Base-by-base conservation (phyloP, 345 rosid genomes). In the Tarenaya hassleriana region DNA sequence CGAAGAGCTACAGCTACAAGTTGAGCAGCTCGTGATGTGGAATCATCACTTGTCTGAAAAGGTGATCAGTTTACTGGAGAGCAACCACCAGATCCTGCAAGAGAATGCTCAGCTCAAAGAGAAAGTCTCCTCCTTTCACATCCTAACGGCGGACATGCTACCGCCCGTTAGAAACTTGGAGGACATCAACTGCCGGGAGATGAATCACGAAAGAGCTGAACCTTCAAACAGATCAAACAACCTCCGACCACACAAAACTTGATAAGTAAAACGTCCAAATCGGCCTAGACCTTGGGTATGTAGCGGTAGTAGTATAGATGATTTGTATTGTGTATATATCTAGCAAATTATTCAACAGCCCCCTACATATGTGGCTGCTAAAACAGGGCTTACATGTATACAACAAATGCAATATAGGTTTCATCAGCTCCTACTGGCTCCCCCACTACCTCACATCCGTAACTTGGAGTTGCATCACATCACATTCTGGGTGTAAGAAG, bases 81-180 rank as follows among this genome's bases (percentile, higher is more conserved):
- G 60, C 61, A 84, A 88, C 63, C 86, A 82, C 18, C 78, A 76
- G 72, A 62, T 77, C 56, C 59, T 84, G 12, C 83, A 82, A 50
- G 91, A 88, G 68, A 88, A 88, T 61, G 69, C 73, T n/a, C 83
- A 74, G 51, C 79, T 88, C 19, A 78, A 74, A 54, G 94, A 88
- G 59, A 84, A 66, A 60, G 75, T 78, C 34, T 58, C 82, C 47
- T 75, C 83, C 16, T 79, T 88, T 54, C 91, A 88, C 10, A 41
- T 70, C 39, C 52, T 80, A 2, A 69, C 80, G 58, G 56, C 78
- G 0, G 78, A 78, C 63, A 56, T 82, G 49, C 21, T 84, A 17
- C 5, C 75, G 21, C 81, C 96, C 27, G 18, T 52, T 41, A 75
- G 72, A 47, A 69, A 63, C 43, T 12, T 34, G 16, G 84, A 80